phyloP scores from a whole-genome alignment of 768 basidiomycete genomes.

The Coprinellus aureogranulatus region DNA sequence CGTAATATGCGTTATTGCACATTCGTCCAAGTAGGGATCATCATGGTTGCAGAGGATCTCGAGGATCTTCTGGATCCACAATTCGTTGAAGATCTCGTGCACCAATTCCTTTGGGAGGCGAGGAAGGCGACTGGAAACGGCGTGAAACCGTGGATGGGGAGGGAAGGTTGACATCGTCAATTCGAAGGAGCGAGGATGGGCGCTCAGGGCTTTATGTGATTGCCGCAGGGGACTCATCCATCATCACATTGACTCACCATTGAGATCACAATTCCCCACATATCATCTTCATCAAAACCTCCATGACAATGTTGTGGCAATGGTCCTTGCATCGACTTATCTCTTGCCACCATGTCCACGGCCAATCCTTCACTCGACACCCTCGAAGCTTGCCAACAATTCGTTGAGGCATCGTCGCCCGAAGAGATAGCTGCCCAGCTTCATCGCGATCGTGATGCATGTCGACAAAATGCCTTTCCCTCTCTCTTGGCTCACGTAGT shows the following conservation, averaged over 20 bases:
- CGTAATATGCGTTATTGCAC: constrained; percentile 16
- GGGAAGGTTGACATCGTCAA: background rate
- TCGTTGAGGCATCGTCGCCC: constrained; percentile 18
- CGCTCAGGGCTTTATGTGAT: background rate
- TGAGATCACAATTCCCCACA: too few species aligned
- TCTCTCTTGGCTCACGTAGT: constrained; percentile 21
- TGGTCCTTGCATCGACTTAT: background rate
- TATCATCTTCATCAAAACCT: too few species aligned
- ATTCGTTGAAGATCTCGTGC: constrained; percentile 24
- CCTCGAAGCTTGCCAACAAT: constrained; percentile 17
- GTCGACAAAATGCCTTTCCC: constrained; percentile 17
- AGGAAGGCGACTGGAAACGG: constrained; percentile 17
- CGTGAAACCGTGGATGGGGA: constrained; percentile 9
- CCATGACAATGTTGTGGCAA: too few species aligned
- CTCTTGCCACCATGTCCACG: background rate
- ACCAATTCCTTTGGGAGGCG: constrained; percentile 25
- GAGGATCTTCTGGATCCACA: constrained; percentile 24
- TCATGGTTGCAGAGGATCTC: constrained; percentile 20
- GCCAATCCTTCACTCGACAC: background rate
- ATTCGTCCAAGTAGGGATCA: constrained; percentile 23
- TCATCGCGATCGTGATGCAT: constrained; percentile 19
- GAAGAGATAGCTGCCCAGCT: constrained; percentile 19
- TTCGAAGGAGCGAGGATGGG: background rate
- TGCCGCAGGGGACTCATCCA: too few species aligned
- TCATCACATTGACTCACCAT: too few species aligned